These are phyloP conservation scores for Lyophyllum semitale DNA, from an alignment of 768 basidiomycete genomes.

Conservation along the genomic window DNA sequence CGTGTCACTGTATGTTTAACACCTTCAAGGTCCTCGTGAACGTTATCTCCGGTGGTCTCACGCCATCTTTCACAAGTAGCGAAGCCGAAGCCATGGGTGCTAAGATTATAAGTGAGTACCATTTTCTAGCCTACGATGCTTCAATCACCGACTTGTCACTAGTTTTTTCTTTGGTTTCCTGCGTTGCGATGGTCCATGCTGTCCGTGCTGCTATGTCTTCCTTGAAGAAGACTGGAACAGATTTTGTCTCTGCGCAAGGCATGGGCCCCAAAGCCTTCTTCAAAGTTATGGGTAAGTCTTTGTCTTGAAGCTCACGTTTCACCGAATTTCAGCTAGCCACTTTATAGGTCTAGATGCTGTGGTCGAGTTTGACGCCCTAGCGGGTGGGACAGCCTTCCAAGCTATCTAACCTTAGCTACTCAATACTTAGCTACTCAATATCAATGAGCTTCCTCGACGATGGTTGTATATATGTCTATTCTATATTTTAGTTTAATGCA, in stretches of 20 bases:
- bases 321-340: background rate
- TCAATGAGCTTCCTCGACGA: too few relatives aligned
- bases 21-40: constrained; percentile 63
- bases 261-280: constrained; percentile 83
- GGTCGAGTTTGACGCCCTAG: constrained; percentile 52
- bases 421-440: too few relatives aligned
- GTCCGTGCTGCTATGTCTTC: constrained; percentile 76
- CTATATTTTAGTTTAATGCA: too few relatives aligned
- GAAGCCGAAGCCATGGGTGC: constrained; percentile 73
- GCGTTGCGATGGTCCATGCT: constrained; percentile 77
- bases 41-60: constrained; percentile 77
- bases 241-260: constrained; percentile 56
- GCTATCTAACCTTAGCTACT: constrained; percentile 35
- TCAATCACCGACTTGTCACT: background rate
- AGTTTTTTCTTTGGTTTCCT: constrained; percentile 80
- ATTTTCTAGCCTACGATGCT: background rate
- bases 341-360: constrained; percentile 52
- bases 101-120: constrained; percentile 71
- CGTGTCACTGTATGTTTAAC: background rate
- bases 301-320: background rate
- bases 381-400: constrained; percentile 62
- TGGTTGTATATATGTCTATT: too few relatives aligned
- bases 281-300: constrained; percentile 65
- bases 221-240: constrained; percentile 77
- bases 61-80: constrained; percentile 69